These are phyloP conservation scores for Kentomonas sorsogonicus DNA, from an alignment of 208 protist species.

Conservation along the genomic window DNA sequence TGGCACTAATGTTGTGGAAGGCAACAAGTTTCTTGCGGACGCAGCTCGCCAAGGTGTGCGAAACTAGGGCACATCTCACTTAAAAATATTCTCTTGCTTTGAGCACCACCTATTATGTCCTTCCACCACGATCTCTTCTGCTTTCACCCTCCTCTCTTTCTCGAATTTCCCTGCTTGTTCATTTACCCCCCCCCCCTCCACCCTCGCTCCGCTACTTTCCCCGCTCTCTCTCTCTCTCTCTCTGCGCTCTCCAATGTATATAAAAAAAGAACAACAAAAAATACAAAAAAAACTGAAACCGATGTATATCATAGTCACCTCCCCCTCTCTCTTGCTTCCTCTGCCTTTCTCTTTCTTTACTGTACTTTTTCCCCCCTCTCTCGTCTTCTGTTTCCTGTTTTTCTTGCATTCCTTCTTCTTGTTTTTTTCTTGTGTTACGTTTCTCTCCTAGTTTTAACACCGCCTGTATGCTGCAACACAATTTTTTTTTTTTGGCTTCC, in stretches of 20 bases:
- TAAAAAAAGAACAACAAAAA: no score
- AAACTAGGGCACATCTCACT: conserved; percentile 15
- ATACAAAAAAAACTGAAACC: background rate
- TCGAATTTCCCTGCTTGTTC: no score
- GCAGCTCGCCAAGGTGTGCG: conserved; percentile 36
- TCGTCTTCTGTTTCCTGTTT: conserved; percentile 3
- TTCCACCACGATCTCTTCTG: no score
- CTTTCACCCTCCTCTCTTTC: no score
- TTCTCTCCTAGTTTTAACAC: background rate
- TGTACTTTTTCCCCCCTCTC: background rate
- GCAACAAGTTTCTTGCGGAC: conserved; percentile 75
- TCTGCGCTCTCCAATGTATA: no score
- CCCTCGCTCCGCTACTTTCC: no score
- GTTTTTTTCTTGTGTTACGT: conserved; percentile 1
- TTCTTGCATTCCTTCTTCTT: conserved; percentile 7
- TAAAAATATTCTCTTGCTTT: no score
- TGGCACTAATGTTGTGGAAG: conserved; percentile 79
- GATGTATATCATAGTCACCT: background rate
- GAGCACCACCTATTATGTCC: no score
- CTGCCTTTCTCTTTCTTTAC: background rate
- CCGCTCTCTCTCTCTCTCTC: no score
- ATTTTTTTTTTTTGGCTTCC: conserved; percentile 5
- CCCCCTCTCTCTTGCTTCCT: no score
- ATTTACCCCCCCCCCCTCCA: no score
- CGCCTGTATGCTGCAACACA: background rate